Conservation (phyloP, 306 rosid species). For the Canavalia ensiformis region DNA sequence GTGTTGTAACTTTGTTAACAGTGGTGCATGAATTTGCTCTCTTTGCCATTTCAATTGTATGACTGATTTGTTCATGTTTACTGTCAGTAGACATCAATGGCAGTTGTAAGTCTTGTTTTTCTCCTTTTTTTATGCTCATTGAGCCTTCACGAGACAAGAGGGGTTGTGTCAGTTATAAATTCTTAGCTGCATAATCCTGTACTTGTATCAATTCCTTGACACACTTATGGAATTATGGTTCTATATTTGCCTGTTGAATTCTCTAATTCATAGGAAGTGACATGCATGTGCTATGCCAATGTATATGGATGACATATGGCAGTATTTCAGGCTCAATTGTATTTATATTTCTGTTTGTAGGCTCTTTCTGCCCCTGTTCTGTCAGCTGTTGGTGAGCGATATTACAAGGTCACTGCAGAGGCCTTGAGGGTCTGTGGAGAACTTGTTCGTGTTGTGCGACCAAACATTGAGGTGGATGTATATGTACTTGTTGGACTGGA, state of each 20-base stretch:
- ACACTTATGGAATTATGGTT: neutral
- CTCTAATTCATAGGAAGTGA: constrained; percentile 30
- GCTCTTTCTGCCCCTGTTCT: constrained; percentile 97
- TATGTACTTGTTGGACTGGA: constrained; percentile 33
- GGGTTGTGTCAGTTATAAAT: constrained; percentile 20
- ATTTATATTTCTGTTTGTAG: constrained; percentile 57
- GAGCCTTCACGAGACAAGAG: neutral
- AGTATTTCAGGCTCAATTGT: neutral
- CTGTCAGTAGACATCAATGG: neutral
- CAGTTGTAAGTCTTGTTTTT: constrained; percentile 20
- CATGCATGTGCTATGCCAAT: constrained; percentile 7
- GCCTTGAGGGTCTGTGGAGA: constrained; percentile 98
- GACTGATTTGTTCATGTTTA: constrained; percentile 26
- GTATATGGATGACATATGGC: neutral
- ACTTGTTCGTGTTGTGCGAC: constrained; percentile 94
- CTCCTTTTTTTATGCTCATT: neutral
- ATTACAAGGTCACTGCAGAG: constrained; percentile 99
- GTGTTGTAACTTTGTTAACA: constrained; percentile 24
- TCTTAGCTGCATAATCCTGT: constrained; percentile 18
- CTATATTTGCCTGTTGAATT: constrained; percentile 12
- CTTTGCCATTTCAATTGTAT: neutral
- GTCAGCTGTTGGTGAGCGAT: constrained; percentile 97
- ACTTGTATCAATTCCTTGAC: constrained; percentile 19
- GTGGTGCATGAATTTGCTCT: constrained; percentile 2
- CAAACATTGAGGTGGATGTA: constrained; percentile 76